Evolutionary conservation across 1,284 basidiomycete genomes (phyloP).

Genomic region (Agroathelia rolfsii): DNA sequence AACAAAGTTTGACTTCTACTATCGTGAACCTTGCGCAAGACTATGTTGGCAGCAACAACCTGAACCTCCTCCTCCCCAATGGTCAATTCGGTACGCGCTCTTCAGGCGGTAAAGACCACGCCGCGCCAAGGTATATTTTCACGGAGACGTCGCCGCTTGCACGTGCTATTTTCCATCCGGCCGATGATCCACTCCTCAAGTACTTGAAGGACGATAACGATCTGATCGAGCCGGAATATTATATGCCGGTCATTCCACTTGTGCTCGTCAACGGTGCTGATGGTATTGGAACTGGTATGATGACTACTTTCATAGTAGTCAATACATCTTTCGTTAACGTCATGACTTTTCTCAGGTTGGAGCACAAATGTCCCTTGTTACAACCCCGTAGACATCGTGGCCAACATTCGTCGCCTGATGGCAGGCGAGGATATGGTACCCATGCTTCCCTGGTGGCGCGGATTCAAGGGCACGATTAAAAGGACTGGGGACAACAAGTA

Average conservation of each 20-base stretch:
- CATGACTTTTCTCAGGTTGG: constrained; percentile 77
- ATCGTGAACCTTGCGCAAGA: constrained; percentile 94
- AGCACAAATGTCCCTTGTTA: constrained; percentile 90
- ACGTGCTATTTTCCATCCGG: constrained; percentile 71
- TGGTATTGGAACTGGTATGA: constrained; percentile 90
- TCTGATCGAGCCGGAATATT: constrained; percentile 91
- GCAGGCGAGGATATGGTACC: constrained; percentile 72
- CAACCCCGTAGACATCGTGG: constrained; percentile 88
- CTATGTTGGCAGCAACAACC: constrained; percentile 93
- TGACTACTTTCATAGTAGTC: too few relatives aligned
- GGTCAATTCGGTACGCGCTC: constrained; percentile 97
- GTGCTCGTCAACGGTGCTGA: constrained; percentile 92
- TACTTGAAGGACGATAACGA: constrained; percentile 85
- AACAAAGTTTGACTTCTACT: constrained; percentile 77
- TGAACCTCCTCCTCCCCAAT: constrained; percentile 83
- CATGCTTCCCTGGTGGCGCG: constrained; percentile 97
- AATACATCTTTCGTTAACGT: too few relatives aligned
- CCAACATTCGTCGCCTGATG: constrained; percentile 85
- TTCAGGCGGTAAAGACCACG: constrained; percentile 90
- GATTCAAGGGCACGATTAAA: constrained; percentile 87
- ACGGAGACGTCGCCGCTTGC: constrained; percentile 78
- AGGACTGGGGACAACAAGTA: constrained; percentile 78
- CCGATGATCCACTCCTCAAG: constrained; percentile 80
- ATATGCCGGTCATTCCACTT: constrained; percentile 85
- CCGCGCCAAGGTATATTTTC: constrained; percentile 95